phyloP scores from a whole-genome alignment of 2,329 filamentous ascomycete species.

The Coniochaeta sp. region DNA sequence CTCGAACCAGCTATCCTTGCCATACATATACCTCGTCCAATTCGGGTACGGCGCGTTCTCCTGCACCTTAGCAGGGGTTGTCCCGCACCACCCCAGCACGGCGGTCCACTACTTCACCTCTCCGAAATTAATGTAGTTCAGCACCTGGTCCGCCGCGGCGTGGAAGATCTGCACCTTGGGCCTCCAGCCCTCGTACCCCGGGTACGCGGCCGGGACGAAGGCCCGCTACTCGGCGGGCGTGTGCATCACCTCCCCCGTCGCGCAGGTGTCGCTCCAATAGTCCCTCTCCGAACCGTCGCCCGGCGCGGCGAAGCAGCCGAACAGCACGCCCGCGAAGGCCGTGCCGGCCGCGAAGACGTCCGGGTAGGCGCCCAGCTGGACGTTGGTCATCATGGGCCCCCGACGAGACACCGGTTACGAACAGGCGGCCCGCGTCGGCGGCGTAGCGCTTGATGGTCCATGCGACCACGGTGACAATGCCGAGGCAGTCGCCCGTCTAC shows the following conservation, averaged over 20 bases:
- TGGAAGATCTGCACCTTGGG: conserved; percentile 49
- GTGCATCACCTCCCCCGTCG: conserved; percentile 32
- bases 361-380: conserved; percentile 39
- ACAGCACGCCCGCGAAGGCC: conserved; percentile 28
- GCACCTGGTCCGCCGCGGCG: conserved; percentile 38
- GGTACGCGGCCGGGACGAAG: conserved; percentile 31
- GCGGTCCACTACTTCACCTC: conserved; percentile 20
- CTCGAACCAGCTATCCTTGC: conserved; percentile 27
- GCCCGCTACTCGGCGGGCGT: conserved; percentile 21
- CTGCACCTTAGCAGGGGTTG: conserved; percentile 19
- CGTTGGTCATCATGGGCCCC: conserved; percentile 42
- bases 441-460: conserved; percentile 36
- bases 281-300: conserved; percentile 8
- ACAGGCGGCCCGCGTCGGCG: conserved; percentile 35
- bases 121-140: conserved; percentile 41
- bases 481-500: conserved; percentile 36
- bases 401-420: conserved; percentile 26
- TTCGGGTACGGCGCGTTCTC: conserved; percentile 24
- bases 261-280: conserved; percentile 43
- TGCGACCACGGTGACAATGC: conserved; percentile 41
- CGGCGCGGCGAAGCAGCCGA: conserved; percentile 36
- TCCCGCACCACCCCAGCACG: conserved; percentile 16
- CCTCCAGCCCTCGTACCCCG: conserved; percentile 36
- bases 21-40: conserved; percentile 31
- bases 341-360: conserved; percentile 40